Evolutionary conservation across 306 rosid genomes (phyloP).

Genomic region (Oxytropis ochrocephala): DNA sequence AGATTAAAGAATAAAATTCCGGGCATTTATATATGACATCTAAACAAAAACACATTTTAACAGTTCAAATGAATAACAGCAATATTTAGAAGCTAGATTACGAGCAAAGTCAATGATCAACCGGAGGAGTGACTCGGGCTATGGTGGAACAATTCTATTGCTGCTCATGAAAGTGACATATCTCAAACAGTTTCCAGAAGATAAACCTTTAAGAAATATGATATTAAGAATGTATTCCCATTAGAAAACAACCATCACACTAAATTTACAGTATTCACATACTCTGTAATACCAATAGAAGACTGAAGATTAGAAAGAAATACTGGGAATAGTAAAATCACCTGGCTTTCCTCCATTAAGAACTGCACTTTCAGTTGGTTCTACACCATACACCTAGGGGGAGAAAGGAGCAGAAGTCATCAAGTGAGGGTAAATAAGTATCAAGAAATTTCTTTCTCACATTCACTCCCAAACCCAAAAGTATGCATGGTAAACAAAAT

Average conservation of each 20-base stretch:
- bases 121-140: background rate
- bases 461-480: background rate
- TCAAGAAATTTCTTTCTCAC: background rate
- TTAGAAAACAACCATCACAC: too few species aligned
- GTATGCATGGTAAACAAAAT: background rate
- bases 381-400: conserved; percentile 61
- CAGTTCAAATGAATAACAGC: background rate
- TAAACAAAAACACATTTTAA: background rate
- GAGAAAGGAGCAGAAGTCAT: background rate
- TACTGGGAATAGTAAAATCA: conserved; percentile 24
- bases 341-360: conserved; percentile 73
- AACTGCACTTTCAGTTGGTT: conserved; percentile 76
- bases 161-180: background rate
- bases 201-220: background rate
- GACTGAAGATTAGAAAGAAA: background rate
- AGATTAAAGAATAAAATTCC: background rate
- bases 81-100: background rate
- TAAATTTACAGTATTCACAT: background rate
- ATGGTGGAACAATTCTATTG: background rate
- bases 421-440: background rate
- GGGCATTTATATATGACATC: background rate
- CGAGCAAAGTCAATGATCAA: background rate
- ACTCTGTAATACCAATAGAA: background rate
- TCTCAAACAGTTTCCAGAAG: background rate
- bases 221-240: background rate